A percentile compares a stretch with the other conserved stretches of the same genome.
phyloP scores from a whole-genome alignment of 1,139 yeast species.

The Kluyveromyces marxianus region DNA sequence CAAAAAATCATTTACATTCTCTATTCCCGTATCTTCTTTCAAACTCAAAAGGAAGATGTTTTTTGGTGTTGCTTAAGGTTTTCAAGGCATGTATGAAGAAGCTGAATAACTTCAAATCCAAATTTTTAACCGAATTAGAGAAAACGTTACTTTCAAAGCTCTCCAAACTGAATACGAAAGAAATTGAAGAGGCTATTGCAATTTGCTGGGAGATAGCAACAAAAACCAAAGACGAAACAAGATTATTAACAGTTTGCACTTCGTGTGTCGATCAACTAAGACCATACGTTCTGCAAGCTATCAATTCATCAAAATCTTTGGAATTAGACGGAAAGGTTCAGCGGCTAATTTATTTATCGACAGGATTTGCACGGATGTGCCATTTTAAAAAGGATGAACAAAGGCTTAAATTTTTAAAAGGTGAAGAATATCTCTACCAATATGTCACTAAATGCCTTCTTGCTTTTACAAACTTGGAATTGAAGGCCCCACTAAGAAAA shows the following conservation, averaged over 20 bases:
- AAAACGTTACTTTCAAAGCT: conserved; percentile 44
- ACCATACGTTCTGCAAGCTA: conserved; percentile 36
- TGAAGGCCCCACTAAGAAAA: conserved; percentile 35
- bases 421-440: conserved; percentile 48
- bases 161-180: conserved; percentile 51
- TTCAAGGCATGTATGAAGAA: conserved; percentile 43
- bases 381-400: conserved; percentile 43
- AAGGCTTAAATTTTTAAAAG: conserved; percentile 39
- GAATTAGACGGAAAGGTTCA: conserved; percentile 41
- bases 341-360: conserved; percentile 55
- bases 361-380: conserved; percentile 65
- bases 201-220: conserved; percentile 51
- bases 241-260: conserved; percentile 52
- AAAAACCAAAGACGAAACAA: conserved; percentile 39
- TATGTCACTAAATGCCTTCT: conserved; percentile 49
- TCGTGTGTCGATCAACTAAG: conserved; percentile 47
- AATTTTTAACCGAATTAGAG: conserved; percentile 46
- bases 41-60: conserved; percentile 37
- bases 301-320: conserved; percentile 18
- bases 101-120: conserved; percentile 40
- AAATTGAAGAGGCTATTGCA: conserved; percentile 64
- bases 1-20: conserved; percentile 57
- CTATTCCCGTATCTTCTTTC: conserved; percentile 50
- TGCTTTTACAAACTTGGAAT: conserved; percentile 38
- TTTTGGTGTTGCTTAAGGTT: conserved; percentile 45